These are phyloP conservation scores for Fusarium nanum DNA, from an alignment of 2,329 filamentous ascomycete species.

Conservation along the genomic window DNA sequence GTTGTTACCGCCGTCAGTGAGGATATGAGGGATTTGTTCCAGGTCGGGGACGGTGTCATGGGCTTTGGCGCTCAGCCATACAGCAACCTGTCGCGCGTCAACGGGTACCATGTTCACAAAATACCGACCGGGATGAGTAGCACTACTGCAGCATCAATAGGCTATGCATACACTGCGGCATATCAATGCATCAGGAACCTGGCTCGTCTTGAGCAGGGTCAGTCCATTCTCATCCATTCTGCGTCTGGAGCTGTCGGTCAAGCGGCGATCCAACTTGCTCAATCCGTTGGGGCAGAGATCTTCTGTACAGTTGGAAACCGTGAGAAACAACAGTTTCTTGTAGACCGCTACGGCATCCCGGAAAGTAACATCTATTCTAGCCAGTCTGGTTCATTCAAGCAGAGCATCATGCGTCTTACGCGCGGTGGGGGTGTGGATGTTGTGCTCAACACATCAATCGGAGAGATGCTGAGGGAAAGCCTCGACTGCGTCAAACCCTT, in stretches of 20 bases:
- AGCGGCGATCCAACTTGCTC: constrained; percentile 1
- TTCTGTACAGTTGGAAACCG: constrained; percentile 4
- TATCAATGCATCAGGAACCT: constrained; percentile 9
- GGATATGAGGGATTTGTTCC: neutral
- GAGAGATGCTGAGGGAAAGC: constrained; percentile 10
- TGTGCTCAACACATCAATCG: neutral
- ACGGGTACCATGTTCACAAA: constrained; percentile 4
- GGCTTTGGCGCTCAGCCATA: constrained; percentile 12
- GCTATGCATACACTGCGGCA: neutral
- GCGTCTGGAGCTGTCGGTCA: constrained; percentile 7
- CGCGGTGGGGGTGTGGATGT: neutral
- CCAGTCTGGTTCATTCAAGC: neutral
- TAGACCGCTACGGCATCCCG: neutral
- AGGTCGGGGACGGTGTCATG: constrained; percentile 10
- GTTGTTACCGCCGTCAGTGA: neutral
- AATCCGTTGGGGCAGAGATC: neutral
- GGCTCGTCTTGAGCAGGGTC: neutral
- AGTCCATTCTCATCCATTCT: constrained; percentile 8
- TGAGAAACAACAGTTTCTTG: neutral
- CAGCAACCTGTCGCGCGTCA: constrained; percentile 3
- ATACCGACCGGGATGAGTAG: neutral
- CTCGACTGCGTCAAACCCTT: constrained; percentile 3
- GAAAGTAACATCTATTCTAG: neutral
- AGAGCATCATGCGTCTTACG: constrained; percentile 1
- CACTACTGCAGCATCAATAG: neutral